Evolutionary conservation across 176 grass and related monocot species (phyloP), one percentile per base, ranked within the genome.

Genomic region (Carex kokanica): DNA sequence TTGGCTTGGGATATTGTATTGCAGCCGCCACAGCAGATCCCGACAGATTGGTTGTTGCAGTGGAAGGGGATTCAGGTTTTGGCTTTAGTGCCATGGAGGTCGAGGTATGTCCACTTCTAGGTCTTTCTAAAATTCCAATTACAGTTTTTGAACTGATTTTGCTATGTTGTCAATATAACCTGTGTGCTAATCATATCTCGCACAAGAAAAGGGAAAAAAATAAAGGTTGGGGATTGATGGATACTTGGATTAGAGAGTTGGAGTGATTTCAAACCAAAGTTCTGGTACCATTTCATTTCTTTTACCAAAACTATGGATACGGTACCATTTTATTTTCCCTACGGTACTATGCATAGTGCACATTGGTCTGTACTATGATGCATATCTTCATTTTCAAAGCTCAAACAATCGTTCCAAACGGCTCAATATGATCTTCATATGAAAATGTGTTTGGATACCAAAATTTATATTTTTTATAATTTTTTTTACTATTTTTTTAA

Each of bases 11-110:
- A 27, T 98, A 93, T 84, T 98, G 95, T 81, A 85, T 98, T 83
- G 95, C 95, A 10, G 91, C 89, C 64, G 92, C 95, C 47, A 88
- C 93, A 60, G 87, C 95, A 47, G 88, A 86, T 55, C 95, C 92
- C 4, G 80, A 86, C 54, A 73, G 92, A 40, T 74, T 98, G 1
- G 91, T 98, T 18, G 95, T 98, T 87, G 95, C 95, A 77, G 92
- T 98, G 2, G 95, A 98, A 89, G 95, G 95, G 4, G 95, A 98
- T 78, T 98, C 95, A 66, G 95, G 89, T 62, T 98, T 93, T 80
- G 92, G 95, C 74, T 98, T 98, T 84, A 98, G 92, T 81, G 95
- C 95, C 36, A 98, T 98, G 89, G 92, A 98, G 66, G 92, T 98
- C 75, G 95, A 98, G 95, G 95, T 95, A 98, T 56, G 87, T 34